phyloP scores from a whole-genome alignment of 23 red algal genomes.

The Pyropia haitanensis region DNA sequence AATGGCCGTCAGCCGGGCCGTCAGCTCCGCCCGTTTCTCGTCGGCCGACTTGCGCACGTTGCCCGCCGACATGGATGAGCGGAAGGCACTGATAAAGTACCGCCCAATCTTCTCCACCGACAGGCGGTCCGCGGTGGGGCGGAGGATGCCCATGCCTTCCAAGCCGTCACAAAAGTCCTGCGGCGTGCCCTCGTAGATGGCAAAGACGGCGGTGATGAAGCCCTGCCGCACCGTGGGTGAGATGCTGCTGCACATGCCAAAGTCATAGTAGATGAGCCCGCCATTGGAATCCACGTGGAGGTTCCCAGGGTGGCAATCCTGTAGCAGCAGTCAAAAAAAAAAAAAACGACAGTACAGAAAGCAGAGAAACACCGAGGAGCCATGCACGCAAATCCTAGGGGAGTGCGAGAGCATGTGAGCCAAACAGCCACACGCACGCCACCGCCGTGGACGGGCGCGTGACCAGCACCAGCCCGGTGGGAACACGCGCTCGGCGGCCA shows the following conservation, averaged over 20 bases:
- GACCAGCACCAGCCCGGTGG: too few species aligned
- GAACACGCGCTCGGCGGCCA: too few species aligned
- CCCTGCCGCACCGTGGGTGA: slow-evolving; percentile 42
- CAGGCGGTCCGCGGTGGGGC: slow-evolving; percentile 46
- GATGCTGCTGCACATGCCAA: slow-evolving; percentile 80
- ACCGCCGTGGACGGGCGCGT: too few species aligned
- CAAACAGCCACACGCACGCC: too few species aligned
- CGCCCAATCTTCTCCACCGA: slow-evolving; percentile 74
- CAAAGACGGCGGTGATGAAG: slow-evolving; percentile 69
- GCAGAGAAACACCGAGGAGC: too few species aligned
- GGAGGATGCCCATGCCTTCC: slow-evolving; percentile 65
- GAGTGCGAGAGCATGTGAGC: too few species aligned
- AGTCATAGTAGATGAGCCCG: slow-evolving; percentile 89
- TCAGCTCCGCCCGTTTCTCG: slow-evolving; percentile 33
- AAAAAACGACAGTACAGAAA: too few species aligned
- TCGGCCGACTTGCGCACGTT: slow-evolving; percentile 40
- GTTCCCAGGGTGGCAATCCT: slow-evolving; percentile 90
- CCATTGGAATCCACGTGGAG: slow-evolving; percentile 60
- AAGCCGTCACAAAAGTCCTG: slow-evolving; percentile 63
- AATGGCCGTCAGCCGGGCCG: slow-evolving; percentile 45
- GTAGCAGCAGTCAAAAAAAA: too few species aligned
- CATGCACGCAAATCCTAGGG: too few species aligned
- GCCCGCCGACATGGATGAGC: slow-evolving; percentile 22
- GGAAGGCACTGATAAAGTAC: slow-evolving; percentile 70
- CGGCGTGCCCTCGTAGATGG: slow-evolving; percentile 60